Base-by-base conservation (phyloP, 805 yeast genomes). In the Candida coquimbonensis region DNA sequence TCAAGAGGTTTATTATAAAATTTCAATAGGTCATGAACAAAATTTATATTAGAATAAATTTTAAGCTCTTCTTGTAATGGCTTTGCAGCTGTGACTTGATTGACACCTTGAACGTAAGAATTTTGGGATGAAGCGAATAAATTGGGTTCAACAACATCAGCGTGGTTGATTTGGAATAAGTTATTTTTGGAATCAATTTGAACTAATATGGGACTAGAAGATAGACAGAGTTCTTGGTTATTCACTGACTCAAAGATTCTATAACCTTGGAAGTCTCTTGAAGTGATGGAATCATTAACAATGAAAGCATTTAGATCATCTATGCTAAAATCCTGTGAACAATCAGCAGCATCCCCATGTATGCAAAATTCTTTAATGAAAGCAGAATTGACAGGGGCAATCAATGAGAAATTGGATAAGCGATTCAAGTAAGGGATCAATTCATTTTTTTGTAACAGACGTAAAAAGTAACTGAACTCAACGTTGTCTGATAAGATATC, bases 351-450 rank as follows among this genome's bases (percentile, higher is more conserved):
- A 16, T 33, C 19, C n/a, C 36, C 17, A 34, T 25, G 17, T 12
- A n/a, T 4, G 17, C 47, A 44, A 13, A 39, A 38, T 11, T 44
- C 36, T 17, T 59, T 57, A 5, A 67, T 69, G 61, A 84, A 86
- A 1, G 96, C 96, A 52, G 82, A 80, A 59, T 87, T 87, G 12
- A 83, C 73, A 0, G 96, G 95, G 1, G 95, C 95, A 36, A 84
- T 59, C n/a, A 87, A 63, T 0, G 96, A 86, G 47, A 82, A 76
- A 59, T 85, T 82, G 24, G 67, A 65, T 49, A 83, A 60, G 19
- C 65, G 65, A 56, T 85, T 87, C 31, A 87, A 60, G 36, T 64
- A 61, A 3, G 88, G 88, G 1, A 87, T 68, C 42, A 81, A 62
- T 13, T 81, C 89, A 43, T 72, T 69, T 44, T 74, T 63, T 57